Evolutionary conservation across 352 stramenopile genomes (phyloP).

Genomic region (Pythium pyrilobum): DNA sequence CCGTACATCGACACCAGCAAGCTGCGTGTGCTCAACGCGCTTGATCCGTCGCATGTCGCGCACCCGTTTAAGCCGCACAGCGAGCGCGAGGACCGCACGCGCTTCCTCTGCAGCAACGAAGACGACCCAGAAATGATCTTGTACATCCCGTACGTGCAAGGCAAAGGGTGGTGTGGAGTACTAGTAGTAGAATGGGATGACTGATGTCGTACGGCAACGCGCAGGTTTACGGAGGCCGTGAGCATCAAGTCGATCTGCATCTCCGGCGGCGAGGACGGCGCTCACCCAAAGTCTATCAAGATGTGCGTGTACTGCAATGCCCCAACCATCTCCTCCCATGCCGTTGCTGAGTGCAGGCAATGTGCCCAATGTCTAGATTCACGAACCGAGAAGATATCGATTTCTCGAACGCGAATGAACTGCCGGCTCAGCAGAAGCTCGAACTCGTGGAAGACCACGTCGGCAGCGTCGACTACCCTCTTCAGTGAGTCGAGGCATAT

Average conservation of each 20-base stretch:
- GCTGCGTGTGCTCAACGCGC: conserved; percentile 70
- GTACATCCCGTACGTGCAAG: conserved; percentile 50
- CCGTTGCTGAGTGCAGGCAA: too few species aligned
- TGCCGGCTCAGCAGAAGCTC: conserved; percentile 68
- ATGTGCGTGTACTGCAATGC: conserved; percentile 36
- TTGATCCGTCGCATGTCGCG: conserved; percentile 46
- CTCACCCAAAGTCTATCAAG: conserved; percentile 79
- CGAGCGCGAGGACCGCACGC: conserved; percentile 58
- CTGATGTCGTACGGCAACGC: background rate
- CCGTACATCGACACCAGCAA: conserved; percentile 86
- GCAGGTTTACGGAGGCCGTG: conserved; percentile 79
- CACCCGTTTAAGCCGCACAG: conserved; percentile 84
- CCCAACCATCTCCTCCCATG: too few species aligned
- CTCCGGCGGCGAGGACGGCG: conserved; percentile 65
- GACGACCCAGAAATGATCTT: conserved; percentile 83
- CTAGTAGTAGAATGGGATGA: too few species aligned
- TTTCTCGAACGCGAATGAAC: conserved; percentile 75
- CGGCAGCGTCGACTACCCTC: conserved; percentile 66
- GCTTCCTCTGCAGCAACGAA: conserved; percentile 70
- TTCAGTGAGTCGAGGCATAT: conserved; percentile 46
- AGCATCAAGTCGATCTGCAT: conserved; percentile 89
- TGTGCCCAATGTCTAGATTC: conserved; percentile 39
- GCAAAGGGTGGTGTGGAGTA: too few species aligned
- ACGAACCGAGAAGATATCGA: conserved; percentile 84
- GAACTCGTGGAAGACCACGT: conserved; percentile 69